Conservation (phyloP, 257 asterid genomes). For the Gardenia jasminoides region DNA sequence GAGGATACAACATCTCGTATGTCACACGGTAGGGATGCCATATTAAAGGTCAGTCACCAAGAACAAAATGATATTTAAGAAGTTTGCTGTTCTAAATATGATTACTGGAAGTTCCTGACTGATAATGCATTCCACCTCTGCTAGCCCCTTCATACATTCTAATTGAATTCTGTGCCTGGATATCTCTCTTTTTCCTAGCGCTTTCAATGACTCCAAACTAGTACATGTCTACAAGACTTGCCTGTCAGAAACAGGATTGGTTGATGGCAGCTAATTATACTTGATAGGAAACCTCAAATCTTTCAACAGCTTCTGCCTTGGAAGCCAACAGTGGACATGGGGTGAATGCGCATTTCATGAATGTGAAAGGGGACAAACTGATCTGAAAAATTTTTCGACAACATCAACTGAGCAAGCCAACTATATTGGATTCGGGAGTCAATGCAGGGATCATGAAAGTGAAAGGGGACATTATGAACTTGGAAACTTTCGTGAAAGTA, state of each 20-base stretch:
- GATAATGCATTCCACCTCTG: background rate
- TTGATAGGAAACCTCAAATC: conserved; percentile 28
- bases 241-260: background rate
- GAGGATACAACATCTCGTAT: conserved; percentile 20
- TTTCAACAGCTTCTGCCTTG: conserved; percentile 11
- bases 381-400: conserved; percentile 7
- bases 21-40: conserved; percentile 1
- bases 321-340: conserved; percentile 14
- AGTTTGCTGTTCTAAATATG: background rate
- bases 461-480: conserved; percentile 5
- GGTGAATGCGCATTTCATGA: conserved; percentile 9
- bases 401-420: conserved; percentile 17
- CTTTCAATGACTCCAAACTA: background rate
- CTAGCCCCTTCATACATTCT: background rate
- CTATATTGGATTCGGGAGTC: background rate
- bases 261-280: background rate
- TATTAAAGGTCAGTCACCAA: conserved; percentile 32
- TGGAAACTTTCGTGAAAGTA: conserved; percentile 10
- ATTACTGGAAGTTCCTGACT: background rate
- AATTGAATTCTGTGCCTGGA: background rate
- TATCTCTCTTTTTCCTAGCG: background rate
- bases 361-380: conserved; percentile 9
- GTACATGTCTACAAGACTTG: background rate
- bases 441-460: conserved; percentile 14
- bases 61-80: background rate